Conservation (phyloP, 2,329 filamentous ascomycete genomes). For the Claviceps lovelessii region DNA sequence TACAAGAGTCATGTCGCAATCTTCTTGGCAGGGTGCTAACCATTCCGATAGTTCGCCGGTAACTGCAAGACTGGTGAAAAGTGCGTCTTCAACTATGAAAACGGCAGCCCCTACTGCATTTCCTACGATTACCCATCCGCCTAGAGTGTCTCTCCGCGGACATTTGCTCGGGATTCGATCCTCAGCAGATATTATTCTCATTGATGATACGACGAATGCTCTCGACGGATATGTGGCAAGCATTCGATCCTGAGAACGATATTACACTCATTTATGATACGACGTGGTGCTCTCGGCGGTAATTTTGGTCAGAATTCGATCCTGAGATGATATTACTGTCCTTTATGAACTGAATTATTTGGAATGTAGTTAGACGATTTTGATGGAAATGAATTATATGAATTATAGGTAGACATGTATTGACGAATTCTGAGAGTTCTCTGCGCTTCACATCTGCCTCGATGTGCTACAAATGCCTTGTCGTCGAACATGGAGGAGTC, state of each 20-base stretch:
- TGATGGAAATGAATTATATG: neutral
- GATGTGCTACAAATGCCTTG: neutral
- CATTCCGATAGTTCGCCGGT: slow-evolving; percentile 16
- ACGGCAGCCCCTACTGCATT: slow-evolving; percentile 24
- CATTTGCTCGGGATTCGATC: too few relatives aligned
- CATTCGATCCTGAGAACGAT: too few relatives aligned
- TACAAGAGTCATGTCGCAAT: neutral
- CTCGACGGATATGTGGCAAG: too few relatives aligned
- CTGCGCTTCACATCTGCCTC: neutral
- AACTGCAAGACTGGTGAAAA: slow-evolving; percentile 21
- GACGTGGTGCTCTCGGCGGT: neutral
- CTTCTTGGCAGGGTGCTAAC: neutral
- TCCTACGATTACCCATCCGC: slow-evolving; percentile 5
- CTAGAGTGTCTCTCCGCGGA: too few relatives aligned
- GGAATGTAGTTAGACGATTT: neutral
- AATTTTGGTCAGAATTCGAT: neutral
- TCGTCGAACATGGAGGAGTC: neutral
- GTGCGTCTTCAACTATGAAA: slow-evolving; percentile 22
- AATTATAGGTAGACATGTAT: neutral
- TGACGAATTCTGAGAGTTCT: neutral
- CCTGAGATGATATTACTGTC: neutral
- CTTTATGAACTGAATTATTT: neutral
- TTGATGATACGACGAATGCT: too few relatives aligned
- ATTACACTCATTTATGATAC: neutral
- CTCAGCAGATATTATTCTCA: too few relatives aligned